phyloP scores from a whole-genome alignment of 306 rosid species.

The Quercus engelmannii region DNA sequence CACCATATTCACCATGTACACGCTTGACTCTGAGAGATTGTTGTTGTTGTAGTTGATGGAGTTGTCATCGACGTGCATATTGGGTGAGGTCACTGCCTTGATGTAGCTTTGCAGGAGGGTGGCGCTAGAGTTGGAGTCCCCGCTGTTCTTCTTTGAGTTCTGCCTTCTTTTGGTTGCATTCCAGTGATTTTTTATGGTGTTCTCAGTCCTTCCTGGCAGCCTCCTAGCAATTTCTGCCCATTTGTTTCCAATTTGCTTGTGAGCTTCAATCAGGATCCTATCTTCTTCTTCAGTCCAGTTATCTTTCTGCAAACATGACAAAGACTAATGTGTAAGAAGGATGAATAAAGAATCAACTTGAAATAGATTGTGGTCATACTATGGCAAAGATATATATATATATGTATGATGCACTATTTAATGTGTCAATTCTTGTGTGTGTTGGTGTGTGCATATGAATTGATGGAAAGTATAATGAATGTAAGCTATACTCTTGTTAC shows the following conservation, averaged over 20 bases:
- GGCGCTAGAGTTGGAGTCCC: neutral
- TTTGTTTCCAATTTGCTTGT: slow-evolving; percentile 51
- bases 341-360: neutral
- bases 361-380: too few relatives aligned
- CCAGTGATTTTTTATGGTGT: slow-evolving; percentile 80
- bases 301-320: slow-evolving; percentile 50
- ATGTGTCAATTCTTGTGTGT: too few relatives aligned
- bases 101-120: slow-evolving; percentile 51
- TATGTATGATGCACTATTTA: too few relatives aligned
- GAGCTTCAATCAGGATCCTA: slow-evolving; percentile 49
- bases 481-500: too few relatives aligned
- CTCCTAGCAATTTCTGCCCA: slow-evolving; percentile 78
- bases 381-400: too few relatives aligned
- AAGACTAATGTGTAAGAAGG: neutral
- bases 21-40: neutral
- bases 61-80: too few relatives aligned
- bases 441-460: too few relatives aligned
- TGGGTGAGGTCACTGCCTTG: slow-evolving; percentile 3
- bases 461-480: too few relatives aligned
- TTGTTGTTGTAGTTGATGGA: neutral
- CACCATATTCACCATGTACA: neutral
- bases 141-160: slow-evolving; percentile 32
- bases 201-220: slow-evolving; percentile 59
- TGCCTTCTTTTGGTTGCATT: slow-evolving; percentile 62
- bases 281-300: slow-evolving; percentile 75